Base-by-base conservation (phyloP, 2,329 filamentous ascomycete species). In the Stagonosporopsis rhizophila region DNA sequence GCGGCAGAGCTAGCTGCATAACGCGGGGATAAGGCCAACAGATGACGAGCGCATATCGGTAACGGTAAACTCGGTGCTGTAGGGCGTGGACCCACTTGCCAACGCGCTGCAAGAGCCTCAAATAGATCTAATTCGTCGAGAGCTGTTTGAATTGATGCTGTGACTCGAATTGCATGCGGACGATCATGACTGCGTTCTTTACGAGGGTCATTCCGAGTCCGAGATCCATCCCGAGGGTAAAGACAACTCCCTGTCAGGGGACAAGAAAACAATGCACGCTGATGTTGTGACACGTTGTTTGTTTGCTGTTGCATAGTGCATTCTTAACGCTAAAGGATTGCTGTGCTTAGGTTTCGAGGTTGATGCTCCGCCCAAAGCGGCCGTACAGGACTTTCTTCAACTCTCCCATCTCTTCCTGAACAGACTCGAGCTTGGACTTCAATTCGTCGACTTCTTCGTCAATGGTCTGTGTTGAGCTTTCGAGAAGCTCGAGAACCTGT, bases 351-450 rank as follows among this genome's bases (percentile, higher is more conserved):
- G 90, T 91, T 79, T 99, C 95, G 64, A 98, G 83, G 78, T 99
- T 99, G 82, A 99, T 99, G 76, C 93, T 96, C 77, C 90, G 87
- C 52, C 95, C 95, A 78, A 99, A 99, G 60, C 96, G 87, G 30
- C 92, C 93, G 78, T 99, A 99, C 59, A 99, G 80, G 60, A 91
- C 87, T 56, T 96, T 90, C 82, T 99, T 99, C 62, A 99, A 82
- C 75, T 90, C 83, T 60, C 87, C 85, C 90, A 98, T 93, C 74
- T 97, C 91, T 63, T 96, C 92, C 52, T 89, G 88, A 48, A 96
- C 83, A 2, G 82, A 82, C 51, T 84, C 80, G 35, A 98, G 79
- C 71, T 89, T 90, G 48, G 92, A 90, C 77, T 97, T 92, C 51
- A 97, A 79, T 57, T 79, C 82, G 19, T 83, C 82, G 15, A 96